Base-by-base conservation (phyloP, 1,284 basidiomycete genomes). In the Sporisorium sorghi region DNA sequence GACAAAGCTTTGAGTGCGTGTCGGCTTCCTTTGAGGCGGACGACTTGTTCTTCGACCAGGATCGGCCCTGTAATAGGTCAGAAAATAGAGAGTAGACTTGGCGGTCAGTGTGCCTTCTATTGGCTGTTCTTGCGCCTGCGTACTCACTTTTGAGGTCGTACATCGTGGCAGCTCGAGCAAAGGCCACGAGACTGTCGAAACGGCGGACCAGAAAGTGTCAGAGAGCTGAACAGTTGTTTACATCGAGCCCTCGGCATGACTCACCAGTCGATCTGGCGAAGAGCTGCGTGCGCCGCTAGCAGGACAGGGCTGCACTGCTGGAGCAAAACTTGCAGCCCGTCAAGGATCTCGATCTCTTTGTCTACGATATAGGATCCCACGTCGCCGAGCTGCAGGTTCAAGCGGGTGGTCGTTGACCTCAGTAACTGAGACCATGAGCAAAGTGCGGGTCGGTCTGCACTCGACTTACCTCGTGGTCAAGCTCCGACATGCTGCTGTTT, bases 221-320 rank as follows among this genome's bases (percentile, higher is more conserved):
- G 40, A n/a, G 24, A 44, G 11, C 8, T 10, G 8, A 26, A 9
- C 2, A 11, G n/a, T n/a, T 6, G 8, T 33, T 26, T 24, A 2
- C 24, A 19, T 2, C 14, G 24, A 15, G 21, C 11, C 3, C 10
- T n/a, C 24, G 14, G 3, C n/a, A 12, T 8, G 1, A 11, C 67
- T 43, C 37, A 76, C 73, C 73, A 76, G 54, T 76, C 73, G 17
- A 76, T 61, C 44, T 76, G 61, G 5, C 47, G 46, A 2, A 68
- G 40, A n/a, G 61, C 58, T 30, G 49, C 35, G 28, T 73, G 58
- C 0, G 71, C 58, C 3, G 37, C 28, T 8, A 65, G 55, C 19
- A 65, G 53, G 1, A 39, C 28, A 2, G 58, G 58, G 40, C 69
- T 61, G 49, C 61, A 65, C 26, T 58, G 33, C 11, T 61, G 21